phyloP scores from a whole-genome alignment of 2,329 filamentous ascomycete species.

The Aspergillus sp. region DNA sequence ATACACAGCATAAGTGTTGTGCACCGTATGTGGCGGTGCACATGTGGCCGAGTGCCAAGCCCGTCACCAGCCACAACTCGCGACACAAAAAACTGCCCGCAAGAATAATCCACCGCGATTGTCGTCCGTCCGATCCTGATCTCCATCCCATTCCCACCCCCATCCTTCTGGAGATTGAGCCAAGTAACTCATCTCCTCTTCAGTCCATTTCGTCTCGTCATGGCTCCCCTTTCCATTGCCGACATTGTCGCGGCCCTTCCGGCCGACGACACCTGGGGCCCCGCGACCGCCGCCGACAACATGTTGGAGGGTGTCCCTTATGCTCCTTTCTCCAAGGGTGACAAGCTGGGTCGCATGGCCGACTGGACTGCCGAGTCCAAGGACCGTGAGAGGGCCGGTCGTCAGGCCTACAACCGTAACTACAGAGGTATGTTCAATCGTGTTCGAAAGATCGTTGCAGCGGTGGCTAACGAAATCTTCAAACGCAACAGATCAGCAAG shows the following conservation, averaged over 20 bases:
- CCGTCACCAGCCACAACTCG: slow-evolving; percentile 16
- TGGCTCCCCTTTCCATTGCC: slow-evolving; percentile 58
- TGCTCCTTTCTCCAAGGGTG: slow-evolving; percentile 96
- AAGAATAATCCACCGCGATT: slow-evolving; percentile 5
- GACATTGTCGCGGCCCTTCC: slow-evolving; percentile 71
- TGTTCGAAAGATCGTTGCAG: background rate
- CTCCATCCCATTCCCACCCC: background rate
- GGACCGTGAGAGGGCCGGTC: slow-evolving; percentile 67
- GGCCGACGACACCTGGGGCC: slow-evolving; percentile 82
- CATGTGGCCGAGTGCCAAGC: slow-evolving; percentile 8
- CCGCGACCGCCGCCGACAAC: slow-evolving; percentile 76
- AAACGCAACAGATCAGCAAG: slow-evolving; percentile 74
- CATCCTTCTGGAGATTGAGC: background rate
- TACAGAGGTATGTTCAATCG: slow-evolving; percentile 69
- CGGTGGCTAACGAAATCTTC: background rate
- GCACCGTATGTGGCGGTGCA: slow-evolving; percentile 4
- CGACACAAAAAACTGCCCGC: slow-evolving; percentile 23
- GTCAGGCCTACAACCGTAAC: slow-evolving; percentile 88
- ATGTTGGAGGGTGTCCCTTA: slow-evolving; percentile 94
- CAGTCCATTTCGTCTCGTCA: slow-evolving; percentile 26
- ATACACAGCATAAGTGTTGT: background rate
- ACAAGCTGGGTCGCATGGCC: slow-evolving; percentile 98
- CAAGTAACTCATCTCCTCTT: background rate
- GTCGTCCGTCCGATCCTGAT: slow-evolving; percentile 3
- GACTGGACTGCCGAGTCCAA: slow-evolving; percentile 96